phyloP scores from a whole-genome alignment of 805 yeast species.

The Starmerella vaccinii region DNA sequence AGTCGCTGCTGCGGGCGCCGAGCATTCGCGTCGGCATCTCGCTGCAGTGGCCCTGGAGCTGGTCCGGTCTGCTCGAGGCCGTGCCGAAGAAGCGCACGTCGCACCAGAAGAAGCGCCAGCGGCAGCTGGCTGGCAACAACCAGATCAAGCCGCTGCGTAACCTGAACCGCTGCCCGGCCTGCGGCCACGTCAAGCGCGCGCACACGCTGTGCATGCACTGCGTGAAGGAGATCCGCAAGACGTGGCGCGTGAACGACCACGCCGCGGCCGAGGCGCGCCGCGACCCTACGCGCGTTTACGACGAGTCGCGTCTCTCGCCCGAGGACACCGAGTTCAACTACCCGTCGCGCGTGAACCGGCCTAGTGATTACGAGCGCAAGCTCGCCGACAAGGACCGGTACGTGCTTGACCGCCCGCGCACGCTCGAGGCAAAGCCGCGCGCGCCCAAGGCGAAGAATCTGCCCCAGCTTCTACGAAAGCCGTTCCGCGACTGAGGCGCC shows the following conservation, averaged over 20 bases:
- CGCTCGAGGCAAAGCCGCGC: constrained; percentile 16
- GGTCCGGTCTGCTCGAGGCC: constrained; percentile 43
- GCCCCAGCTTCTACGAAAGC: constrained; percentile 16
- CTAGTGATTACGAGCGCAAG: constrained; percentile 35
- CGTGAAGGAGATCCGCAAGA: constrained; percentile 63
- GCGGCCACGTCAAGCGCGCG: constrained; percentile 84
- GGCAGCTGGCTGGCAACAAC: constrained; percentile 71
- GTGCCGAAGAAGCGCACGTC: constrained; percentile 93
- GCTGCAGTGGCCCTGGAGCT: constrained; percentile 17
- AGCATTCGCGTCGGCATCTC: constrained; percentile 10
- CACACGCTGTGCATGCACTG: constrained; percentile 91
- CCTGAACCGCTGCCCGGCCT: constrained; percentile 85
- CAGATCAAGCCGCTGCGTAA: constrained; percentile 66
- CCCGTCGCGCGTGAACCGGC: constrained; percentile 26
- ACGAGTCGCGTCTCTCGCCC: constrained; percentile 14
- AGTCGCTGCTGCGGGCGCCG: constrained; percentile 1
- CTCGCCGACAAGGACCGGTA: constrained; percentile 47
- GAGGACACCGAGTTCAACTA: constrained; percentile 25
- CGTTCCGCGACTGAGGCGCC: constrained; percentile 7
- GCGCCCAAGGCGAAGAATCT: constrained; percentile 14
- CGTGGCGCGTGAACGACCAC: constrained; percentile 44
- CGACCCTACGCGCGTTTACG: constrained; percentile 26
- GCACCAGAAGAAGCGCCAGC: constrained; percentile 71
- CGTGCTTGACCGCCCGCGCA: constrained; percentile 33
- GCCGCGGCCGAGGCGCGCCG: constrained; percentile 16